A percentile compares a stretch with the other conserved stretches of the same genome.
These are phyloP conservation scores for Amanita phalloides DNA, from an alignment of 768 basidiomycete species.

Conservation along the genomic window DNA sequence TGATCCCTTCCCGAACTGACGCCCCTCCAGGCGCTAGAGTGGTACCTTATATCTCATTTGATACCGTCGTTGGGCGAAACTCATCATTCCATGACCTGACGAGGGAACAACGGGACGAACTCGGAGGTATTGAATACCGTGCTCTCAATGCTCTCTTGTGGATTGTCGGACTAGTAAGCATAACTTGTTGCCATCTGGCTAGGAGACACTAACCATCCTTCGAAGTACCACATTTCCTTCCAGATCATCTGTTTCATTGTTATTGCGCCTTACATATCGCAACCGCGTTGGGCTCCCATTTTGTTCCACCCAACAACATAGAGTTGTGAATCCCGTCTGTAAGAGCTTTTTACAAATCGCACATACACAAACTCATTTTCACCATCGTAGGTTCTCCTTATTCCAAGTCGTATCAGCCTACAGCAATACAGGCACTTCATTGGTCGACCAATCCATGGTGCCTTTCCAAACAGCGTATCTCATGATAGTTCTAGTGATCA, in stretches of 20 bases:
- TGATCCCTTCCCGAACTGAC: slow-evolving; percentile 32
- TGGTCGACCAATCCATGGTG: slow-evolving; percentile 85
- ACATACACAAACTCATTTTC: not conserved
- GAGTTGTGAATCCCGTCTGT: slow-evolving; percentile 55
- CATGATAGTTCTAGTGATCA: slow-evolving; percentile 61
- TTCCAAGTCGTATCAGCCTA: slow-evolving; percentile 85
- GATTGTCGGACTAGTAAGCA: slow-evolving; percentile 64
- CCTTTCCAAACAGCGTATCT: slow-evolving; percentile 84
- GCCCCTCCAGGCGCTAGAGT: slow-evolving; percentile 29
- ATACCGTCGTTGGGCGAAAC: slow-evolving; percentile 77
- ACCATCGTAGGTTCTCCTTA: slow-evolving; percentile 54
- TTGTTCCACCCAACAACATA: slow-evolving; percentile 50
- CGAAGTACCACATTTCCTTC: slow-evolving; percentile 66
- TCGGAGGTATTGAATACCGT: slow-evolving; percentile 91
- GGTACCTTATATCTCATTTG: slow-evolving; percentile 80
- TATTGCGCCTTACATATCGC: slow-evolving; percentile 73
- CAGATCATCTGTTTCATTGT: slow-evolving; percentile 65
- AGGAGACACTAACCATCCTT: not conserved
- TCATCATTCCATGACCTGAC: slow-evolving; percentile 61
- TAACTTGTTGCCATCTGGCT: not conserved
- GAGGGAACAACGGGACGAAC: slow-evolving; percentile 77
- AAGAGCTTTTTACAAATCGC: slow-evolving; percentile 7
- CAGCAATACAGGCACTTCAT: slow-evolving; percentile 80
- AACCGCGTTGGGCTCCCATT: slow-evolving; percentile 42
- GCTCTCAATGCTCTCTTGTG: slow-evolving; percentile 73